Base-by-base conservation (phyloP, 2,329 filamentous ascomycete genomes). In the Zalaria obscura region DNA sequence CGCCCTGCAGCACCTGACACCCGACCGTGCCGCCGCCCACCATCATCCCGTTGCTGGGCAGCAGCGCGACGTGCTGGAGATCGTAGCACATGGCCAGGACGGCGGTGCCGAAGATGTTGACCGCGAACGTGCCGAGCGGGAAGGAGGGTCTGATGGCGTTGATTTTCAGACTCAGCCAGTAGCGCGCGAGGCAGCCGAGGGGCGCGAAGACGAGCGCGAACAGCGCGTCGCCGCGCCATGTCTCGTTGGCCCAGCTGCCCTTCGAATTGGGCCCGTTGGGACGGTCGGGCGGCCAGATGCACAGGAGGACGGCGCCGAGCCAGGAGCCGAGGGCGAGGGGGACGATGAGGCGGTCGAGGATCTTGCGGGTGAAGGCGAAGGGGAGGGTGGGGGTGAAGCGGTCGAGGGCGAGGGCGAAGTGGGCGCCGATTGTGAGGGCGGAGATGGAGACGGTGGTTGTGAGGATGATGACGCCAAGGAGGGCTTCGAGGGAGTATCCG, bases 121-220 rank as follows among this genome's bases (percentile, higher is more conserved):
- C 85, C 0, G 66, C 63, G 52, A 95, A 94, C 0, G 89, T 96
- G 2, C 89, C 89, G 0, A 95, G 59, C 0, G 89, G 89, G 50
- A 95, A 95, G 0, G 70, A 64, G 0, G 76, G 59, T 0, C 76
- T 50, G 18, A 75, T 67, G 0, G 72, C 65, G 52, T 95, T 95
- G n/a, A 94, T 70, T 25, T 66, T 59, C 5, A 83, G 55, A 0
- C 82, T n/a, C n/a, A n/a, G n/a, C n/a, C n/a, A n/a, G n/a, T n/a
- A n/a, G n/a, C n/a, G n/a, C n/a, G n/a, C n/a, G n/a, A n/a, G n/a
- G n/a, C n/a, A n/a, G n/a, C n/a, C n/a, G 0, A 85, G 50, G 0
- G 89, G 89, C 1, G 86, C 83, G 52, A 95, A 91, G 18, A 87
- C 77, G 26, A 91, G 67, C 0, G 86, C 74, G 51, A 94, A 89